Conservation (phyloP, 495 filamentous ascomycete species). For the Neurospora hispaniola region DNA sequence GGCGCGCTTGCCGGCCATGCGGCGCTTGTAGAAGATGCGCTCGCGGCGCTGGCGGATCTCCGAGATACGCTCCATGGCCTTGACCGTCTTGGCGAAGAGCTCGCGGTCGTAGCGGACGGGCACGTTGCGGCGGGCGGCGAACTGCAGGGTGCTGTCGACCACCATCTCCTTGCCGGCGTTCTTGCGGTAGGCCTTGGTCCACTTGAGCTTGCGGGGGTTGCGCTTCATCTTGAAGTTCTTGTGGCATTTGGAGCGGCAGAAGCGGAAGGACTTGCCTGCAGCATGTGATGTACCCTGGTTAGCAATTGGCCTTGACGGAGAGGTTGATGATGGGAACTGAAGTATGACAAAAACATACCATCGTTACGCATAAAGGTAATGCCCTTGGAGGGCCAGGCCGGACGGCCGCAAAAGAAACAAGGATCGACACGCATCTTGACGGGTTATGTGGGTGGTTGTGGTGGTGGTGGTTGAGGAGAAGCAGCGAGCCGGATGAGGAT, state of each 20-base stretch:
- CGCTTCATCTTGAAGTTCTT: conserved; percentile 99
- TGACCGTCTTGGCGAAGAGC: conserved; percentile 72
- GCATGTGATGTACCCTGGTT: no score
- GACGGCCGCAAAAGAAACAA: conserved; percentile 80
- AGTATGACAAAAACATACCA: conserved; percentile 33
- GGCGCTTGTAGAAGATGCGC: conserved; percentile 80
- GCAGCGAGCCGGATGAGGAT: not conserved
- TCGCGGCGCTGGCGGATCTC: conserved; percentile 80
- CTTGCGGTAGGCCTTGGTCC: conserved; percentile 77
- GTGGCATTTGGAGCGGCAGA: conserved; percentile 86
- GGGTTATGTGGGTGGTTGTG: conserved; percentile 9
- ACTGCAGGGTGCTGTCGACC: conserved; percentile 86
- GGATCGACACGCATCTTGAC: conserved; percentile 54
- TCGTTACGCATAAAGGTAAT: conserved; percentile 67
- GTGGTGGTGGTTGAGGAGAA: not conserved
- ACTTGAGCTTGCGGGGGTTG: conserved; percentile 65
- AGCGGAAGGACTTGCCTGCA: conserved; percentile 48
- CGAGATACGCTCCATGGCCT: conserved; percentile 80
- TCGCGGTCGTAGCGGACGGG: conserved; percentile 93
- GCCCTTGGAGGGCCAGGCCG: conserved; percentile 78
- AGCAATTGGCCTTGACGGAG: no score
- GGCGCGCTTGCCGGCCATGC: conserved; percentile 82
- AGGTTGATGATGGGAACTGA: no score
- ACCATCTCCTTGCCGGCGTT: conserved; percentile 81
- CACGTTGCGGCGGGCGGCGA: conserved; percentile 85